Evolutionary conservation across 2,329 filamentous ascomycete genomes (phyloP), one percentile per base, ranked within the genome.

Genomic region (Seiridium unicorne): DNA sequence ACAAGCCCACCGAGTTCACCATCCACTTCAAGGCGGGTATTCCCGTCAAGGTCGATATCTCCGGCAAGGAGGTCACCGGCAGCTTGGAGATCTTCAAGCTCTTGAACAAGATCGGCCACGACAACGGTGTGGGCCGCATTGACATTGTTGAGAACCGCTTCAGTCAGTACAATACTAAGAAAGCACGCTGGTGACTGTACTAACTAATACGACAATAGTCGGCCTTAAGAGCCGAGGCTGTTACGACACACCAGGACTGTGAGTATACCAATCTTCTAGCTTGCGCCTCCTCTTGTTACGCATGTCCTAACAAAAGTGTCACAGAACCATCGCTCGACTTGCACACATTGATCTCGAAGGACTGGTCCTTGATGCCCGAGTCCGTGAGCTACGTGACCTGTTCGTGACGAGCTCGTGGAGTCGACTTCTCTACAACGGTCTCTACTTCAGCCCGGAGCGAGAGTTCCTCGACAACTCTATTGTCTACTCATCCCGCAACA

Each of bases 71-170:
- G 44, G 81, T 85, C 67, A 91, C 89, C 59, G 89, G 89, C 70
- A 80, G 86, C 4, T 82, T 92, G 59, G 87, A 90, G 71, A 80
- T 94, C 60, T 94, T 94, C 81, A 79, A 86, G 62, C 82, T 84
- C 59, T 81, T 86, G 67, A 93, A 93, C 78, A 79, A 84, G 61
- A 88, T 94, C 64, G 91, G 85, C 65, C 84, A 85, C 73, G 83
- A 80, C 65, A 81, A 92, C 78, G 91, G 91, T 73, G 85, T 94
- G 66, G 91, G 91, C 69, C 82, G 91, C 70, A 89, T 94, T 66
- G 91, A 94, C 75, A 94, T 94, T 71, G 59, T 58, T 32, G 60
- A 65, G 71, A 90, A 91, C 79, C 84, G 91, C 58, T 78, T 77
- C 63, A 26, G 18, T 26, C 18, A 26, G 18, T 26, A 26, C 18